Evolutionary conservation across 805 yeast species (phyloP), one percentile per base, ranked within the genome.

Genomic region (Spathaspora hagerdaliae): DNA sequence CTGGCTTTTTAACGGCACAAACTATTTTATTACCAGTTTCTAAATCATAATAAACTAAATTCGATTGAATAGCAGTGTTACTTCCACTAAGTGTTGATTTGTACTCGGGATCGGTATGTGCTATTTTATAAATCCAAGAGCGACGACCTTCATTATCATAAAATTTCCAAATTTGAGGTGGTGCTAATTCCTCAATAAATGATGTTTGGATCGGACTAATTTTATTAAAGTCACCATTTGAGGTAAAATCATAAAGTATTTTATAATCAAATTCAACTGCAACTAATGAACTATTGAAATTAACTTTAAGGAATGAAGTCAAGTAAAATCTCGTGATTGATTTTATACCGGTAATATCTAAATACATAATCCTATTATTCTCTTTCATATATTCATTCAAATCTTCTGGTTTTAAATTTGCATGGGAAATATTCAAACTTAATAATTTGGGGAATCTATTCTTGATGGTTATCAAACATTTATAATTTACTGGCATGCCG

Each of bases 101-200:
- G 44, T 67, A 68, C 10, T 67, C 62, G 2, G 68, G 62, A 44
- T 67, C 69, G 1, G 49, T 39, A 12, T 63, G 52, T 13, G 57
- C 55, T 19, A 70, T 64, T 56, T 75, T 79, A 61, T 81, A 84
- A 13, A 89, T 61, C 96, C 96, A 89, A 10, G 87, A 83, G 49
- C 97, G 73, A 49, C 96, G 73, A 5, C 96, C 95, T 52, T 80
- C 82, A 46, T 78, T 75, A 52, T 78, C 82, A 56, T 68, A 76
- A 46, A 71, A 69, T 53, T 72, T 76, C 83, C 83, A 79, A 1
- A 67, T 57, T 43, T 59, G 62, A 8, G 73, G 69, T 10, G 59
- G 53, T 14, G 45, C 50, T 7, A 52, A 47, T n/a, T 59, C 57
- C 39, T 57, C 55, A 33, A 60, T 50, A 50, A 63, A 65, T 5